These are phyloP conservation scores for Lichtheimia corymbifera DNA, from an alignment of 371 early-diverging fungal genomes.

Conservation along the genomic window DNA sequence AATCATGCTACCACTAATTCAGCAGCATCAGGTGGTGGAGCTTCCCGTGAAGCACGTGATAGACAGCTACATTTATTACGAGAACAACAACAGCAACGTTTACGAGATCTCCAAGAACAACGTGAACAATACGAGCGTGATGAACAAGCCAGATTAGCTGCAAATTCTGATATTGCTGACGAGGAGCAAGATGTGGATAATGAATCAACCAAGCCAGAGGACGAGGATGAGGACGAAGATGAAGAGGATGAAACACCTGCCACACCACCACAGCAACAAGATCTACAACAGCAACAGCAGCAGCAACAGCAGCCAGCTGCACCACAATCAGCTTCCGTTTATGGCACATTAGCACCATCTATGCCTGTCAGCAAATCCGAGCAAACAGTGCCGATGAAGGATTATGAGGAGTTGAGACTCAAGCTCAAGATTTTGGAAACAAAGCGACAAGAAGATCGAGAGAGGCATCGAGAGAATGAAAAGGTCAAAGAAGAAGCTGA, in stretches of 20 bases:
- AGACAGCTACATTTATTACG: constrained; percentile 25
- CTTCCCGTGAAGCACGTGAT: constrained; percentile 15
- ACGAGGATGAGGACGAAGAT: constrained; percentile 16
- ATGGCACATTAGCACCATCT: constrained; percentile 31
- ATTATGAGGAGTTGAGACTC: constrained; percentile 82
- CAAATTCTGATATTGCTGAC: neutral
- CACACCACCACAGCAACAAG: constrained; percentile 10
- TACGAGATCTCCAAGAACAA: constrained; percentile 18
- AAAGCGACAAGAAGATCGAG: constrained; percentile 83
- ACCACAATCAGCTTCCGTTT: constrained; percentile 31
- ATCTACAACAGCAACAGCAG: neutral
- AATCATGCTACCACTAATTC: too few species aligned
- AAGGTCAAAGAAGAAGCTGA: constrained; percentile 75
- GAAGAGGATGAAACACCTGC: constrained; percentile 10
- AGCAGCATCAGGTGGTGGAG: constrained; percentile 7
- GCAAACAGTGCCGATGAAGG: constrained; percentile 61
- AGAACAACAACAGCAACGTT: constrained; percentile 24
- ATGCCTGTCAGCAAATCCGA: constrained; percentile 42
- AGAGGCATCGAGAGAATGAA: constrained; percentile 72
- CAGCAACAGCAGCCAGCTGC: constrained; percentile 16
- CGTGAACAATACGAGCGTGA: constrained; percentile 21
- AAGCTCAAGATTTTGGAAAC: constrained; percentile 79
- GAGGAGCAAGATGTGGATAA: constrained; percentile 10
- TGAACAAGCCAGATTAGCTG: too few species aligned
- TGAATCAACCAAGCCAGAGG: constrained; percentile 5